These are phyloP conservation scores for Citrullus colocynthis DNA, from an alignment of 306 rosid genomes.

Conservation along the genomic window DNA sequence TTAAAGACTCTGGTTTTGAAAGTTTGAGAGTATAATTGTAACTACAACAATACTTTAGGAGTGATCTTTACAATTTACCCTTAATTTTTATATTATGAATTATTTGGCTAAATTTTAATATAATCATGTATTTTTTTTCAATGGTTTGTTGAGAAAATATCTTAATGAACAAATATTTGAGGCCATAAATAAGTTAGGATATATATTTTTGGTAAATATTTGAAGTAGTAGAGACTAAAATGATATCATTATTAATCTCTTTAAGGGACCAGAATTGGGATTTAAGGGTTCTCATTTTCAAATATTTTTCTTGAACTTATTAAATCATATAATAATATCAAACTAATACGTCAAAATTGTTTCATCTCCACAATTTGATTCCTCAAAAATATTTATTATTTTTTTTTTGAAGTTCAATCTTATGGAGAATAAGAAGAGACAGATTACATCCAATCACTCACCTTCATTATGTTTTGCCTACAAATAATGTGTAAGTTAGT, in stretches of 20 bases:
- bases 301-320: not conserved
- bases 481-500: slow-evolving; percentile 17
- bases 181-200: not conserved
- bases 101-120: not conserved
- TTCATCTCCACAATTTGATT: not conserved
- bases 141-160: not conserved
- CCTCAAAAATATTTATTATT: not conserved
- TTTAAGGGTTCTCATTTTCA: not conserved
- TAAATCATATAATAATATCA: not conserved
- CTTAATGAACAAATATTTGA: not conserved
- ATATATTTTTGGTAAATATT: too few species aligned
- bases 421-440: not conserved
- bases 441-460: slow-evolving; percentile 14
- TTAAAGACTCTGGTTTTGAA: too few species aligned
- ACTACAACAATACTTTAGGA: too few species aligned
- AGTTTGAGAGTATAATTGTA: too few species aligned
- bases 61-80: too few species aligned
- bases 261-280: not conserved
- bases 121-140: not conserved
- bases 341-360: not conserved
- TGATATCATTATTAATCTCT: not conserved
- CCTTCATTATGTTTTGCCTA: slow-evolving; percentile 15
- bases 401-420: not conserved
- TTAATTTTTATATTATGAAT: not conserved
- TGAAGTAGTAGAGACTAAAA: not conserved